phyloP scores from a whole-genome alignment of 176 grass and related monocot species.

The Ampelocalamus luodianensis region DNA sequence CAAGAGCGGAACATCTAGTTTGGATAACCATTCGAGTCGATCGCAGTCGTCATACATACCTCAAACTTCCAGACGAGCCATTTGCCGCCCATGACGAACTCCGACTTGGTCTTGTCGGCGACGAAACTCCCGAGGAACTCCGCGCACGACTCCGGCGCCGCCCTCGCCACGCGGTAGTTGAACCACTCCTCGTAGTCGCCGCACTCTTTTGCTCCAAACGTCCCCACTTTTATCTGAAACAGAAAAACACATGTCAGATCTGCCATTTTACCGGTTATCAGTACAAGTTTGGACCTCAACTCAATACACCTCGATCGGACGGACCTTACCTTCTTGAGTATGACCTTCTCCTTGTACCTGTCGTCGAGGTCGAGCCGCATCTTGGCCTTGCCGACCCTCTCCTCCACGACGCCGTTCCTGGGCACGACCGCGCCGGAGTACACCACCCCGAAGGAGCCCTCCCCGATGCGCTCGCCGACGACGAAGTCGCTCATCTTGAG shows the following conservation, averaged over 20 bases:
- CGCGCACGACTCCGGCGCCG: constrained; percentile 82
- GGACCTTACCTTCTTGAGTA: constrained; percentile 80
- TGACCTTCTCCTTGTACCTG: constrained; percentile 88
- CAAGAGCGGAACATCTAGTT: too few species aligned
- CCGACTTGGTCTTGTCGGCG: constrained; percentile 79
- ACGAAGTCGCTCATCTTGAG: constrained; percentile 89
- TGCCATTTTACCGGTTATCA: neutral
- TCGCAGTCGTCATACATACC: constrained; percentile 41
- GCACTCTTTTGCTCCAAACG: constrained; percentile 78
- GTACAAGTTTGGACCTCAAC: neutral
- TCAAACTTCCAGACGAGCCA: constrained; percentile 99
- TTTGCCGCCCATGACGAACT: constrained; percentile 95
- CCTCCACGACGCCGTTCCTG: constrained; percentile 46
- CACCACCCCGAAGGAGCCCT: constrained; percentile 88
- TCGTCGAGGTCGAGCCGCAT: constrained; percentile 61
- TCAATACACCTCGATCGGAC: neutral
- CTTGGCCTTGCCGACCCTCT: constrained; percentile 46
- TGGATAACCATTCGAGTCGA: too few species aligned
- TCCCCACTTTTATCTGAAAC: constrained; percentile 76
- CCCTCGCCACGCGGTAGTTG: constrained; percentile 88
- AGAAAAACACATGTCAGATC: neutral
- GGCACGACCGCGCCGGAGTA: constrained; percentile 78
- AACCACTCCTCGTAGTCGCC: constrained; percentile 99
- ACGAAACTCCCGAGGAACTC: constrained; percentile 91
- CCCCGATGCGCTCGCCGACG: constrained; percentile 81